Evolutionary conservation across 495 filamentous ascomycete genomes (phyloP).

Genomic region (Thermothielavioides terrestris): DNA sequence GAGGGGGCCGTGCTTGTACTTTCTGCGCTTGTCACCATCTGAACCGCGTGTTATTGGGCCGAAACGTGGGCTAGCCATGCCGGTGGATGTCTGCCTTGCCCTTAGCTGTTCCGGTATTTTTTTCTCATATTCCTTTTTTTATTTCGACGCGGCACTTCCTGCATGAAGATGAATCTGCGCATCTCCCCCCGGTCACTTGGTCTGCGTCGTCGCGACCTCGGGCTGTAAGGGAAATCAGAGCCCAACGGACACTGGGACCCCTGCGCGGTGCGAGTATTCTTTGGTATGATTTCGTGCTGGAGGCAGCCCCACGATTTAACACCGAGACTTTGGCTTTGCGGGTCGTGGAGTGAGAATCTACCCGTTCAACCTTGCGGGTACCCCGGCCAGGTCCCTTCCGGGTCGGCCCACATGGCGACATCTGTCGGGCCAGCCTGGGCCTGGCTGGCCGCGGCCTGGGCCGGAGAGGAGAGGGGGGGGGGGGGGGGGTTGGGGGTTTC

Average conservation of each 20-base stretch:
- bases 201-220: slow-evolving; percentile 16
- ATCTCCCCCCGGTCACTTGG: slow-evolving; percentile 16
- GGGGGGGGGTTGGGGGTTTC: background rate
- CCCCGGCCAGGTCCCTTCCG: slow-evolving; percentile 18
- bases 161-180: slow-evolving; percentile 19
- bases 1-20: slow-evolving; percentile 7
- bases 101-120: slow-evolving; percentile 1
- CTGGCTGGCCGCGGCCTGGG: slow-evolving; percentile 18
- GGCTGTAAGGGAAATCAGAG: slow-evolving; percentile 11
- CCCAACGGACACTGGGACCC: slow-evolving; percentile 16
- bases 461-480: slow-evolving; percentile 6
- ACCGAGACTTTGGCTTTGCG: slow-evolving; percentile 1
- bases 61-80: slow-evolving; percentile 8
- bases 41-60: slow-evolving; percentile 13
- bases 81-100: background rate
- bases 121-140: background rate
- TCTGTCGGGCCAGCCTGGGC: slow-evolving; percentile 23
- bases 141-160: slow-evolving; percentile 7
- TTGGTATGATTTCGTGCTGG: background rate
- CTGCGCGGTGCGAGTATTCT: background rate
- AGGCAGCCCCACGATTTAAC: slow-evolving; percentile 11
- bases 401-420: slow-evolving; percentile 27
- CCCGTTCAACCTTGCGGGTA: slow-evolving; percentile 16
- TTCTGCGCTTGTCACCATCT: background rate
- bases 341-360: slow-evolving; percentile 18